phyloP scores from a whole-genome alignment of 768 basidiomycete genomes.

The Macrolepiota fuliginosa region DNA sequence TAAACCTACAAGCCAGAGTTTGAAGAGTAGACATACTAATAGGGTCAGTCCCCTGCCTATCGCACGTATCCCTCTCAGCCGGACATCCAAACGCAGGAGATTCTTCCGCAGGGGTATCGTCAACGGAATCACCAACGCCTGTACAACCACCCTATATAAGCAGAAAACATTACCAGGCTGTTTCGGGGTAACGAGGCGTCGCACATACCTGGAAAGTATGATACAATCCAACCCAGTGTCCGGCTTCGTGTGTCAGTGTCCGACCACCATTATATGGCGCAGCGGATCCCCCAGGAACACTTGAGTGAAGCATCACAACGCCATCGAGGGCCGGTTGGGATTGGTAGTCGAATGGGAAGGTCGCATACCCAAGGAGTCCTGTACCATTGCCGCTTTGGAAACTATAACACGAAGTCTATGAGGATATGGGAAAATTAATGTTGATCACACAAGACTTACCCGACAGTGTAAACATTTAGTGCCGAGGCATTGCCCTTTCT shows the following conservation, averaged over 20 bases:
- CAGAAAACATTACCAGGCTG: neutral
- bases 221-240: slow-evolving; percentile 56
- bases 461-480: slow-evolving; percentile 52
- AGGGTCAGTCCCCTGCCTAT: slow-evolving; percentile 30
- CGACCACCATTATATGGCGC: slow-evolving; percentile 38
- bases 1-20: neutral
- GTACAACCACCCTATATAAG: slow-evolving; percentile 20
- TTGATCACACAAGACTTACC: slow-evolving; percentile 24
- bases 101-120: slow-evolving; percentile 26
- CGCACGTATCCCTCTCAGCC: slow-evolving; percentile 19
- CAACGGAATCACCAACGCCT: slow-evolving; percentile 23
- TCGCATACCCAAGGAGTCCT: slow-evolving; percentile 48
- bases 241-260: slow-evolving; percentile 52
- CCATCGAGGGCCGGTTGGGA: slow-evolving; percentile 42
- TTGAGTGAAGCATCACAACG: slow-evolving; percentile 37
- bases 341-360: slow-evolving; percentile 45
- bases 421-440: slow-evolving; percentile 18
- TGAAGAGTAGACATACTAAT: slow-evolving; percentile 19
- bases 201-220: slow-evolving; percentile 46
- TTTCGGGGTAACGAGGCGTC: slow-evolving; percentile 14
- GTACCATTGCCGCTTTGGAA: slow-evolving; percentile 23
- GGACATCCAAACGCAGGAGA: slow-evolving; percentile 30
- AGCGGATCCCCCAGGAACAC: slow-evolving; percentile 38
- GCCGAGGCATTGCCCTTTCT: slow-evolving; percentile 37
- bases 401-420: slow-evolving; percentile 17